Evolutionary conservation across 495 filamentous ascomycete genomes (phyloP).

Genomic region (Usnea hakonensis): DNA sequence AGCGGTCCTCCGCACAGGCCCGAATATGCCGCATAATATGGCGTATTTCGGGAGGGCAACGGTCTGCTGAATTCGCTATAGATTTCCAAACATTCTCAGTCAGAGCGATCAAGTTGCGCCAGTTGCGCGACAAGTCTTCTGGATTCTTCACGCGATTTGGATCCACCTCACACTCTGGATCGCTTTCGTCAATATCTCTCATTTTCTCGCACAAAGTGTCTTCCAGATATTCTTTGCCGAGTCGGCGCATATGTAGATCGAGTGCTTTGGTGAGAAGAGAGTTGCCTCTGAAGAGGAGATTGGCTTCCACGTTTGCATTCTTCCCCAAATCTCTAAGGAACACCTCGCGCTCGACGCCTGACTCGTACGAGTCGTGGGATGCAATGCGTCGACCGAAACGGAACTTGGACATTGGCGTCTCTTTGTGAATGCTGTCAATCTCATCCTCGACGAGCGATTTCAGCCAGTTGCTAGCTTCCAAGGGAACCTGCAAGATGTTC

Average conservation of each 20-base stretch:
- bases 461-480: constrained; percentile 80
- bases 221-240: constrained; percentile 89
- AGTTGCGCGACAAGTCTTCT: constrained; percentile 76
- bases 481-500: constrained; percentile 95
- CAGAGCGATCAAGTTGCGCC: constrained; percentile 66
- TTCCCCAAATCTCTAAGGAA: constrained; percentile 53
- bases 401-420: constrained; percentile 58
- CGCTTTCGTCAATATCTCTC: constrained; percentile 74
- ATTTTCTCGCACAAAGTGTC: constrained; percentile 82
- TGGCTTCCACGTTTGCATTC: constrained; percentile 65
- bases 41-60: constrained; percentile 77
- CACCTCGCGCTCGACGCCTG: constrained; percentile 51
- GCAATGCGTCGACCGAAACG: constrained; percentile 67
- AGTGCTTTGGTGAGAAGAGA: constrained; percentile 89
- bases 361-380: constrained; percentile 69
- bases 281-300: constrained; percentile 92
- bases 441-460: constrained; percentile 91
- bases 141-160: constrained; percentile 62
- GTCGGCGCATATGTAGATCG: constrained; percentile 88
- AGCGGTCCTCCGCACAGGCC: constrained; percentile 90
- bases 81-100: constrained; percentile 79
- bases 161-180: constrained; percentile 93
- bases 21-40: constrained; percentile 87
- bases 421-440: constrained; percentile 85
- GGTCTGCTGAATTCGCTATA: constrained; percentile 61